Conservation (phyloP, 2,329 filamentous ascomycete species). For the Sclerotinia minor region DNA sequence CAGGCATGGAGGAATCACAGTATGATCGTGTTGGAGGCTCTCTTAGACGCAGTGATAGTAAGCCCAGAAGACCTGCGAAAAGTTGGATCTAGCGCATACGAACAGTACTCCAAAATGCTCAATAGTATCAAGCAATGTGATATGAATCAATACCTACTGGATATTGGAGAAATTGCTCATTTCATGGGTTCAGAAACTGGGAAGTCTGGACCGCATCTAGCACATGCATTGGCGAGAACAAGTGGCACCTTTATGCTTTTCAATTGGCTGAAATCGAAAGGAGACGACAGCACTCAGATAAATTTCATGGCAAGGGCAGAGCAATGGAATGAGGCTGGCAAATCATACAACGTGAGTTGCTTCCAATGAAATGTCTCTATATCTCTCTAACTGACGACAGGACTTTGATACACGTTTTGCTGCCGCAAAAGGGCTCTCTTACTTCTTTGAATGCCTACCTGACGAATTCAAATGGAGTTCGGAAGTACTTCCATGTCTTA, state of each 20-base stretch:
- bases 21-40: not conserved
- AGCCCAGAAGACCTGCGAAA: constrained; percentile 2
- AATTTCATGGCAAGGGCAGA: constrained; percentile 48
- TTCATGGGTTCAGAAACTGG: constrained; percentile 9
- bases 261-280: constrained; percentile 11
- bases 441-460: constrained; percentile 44
- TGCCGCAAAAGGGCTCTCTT: constrained; percentile 57
- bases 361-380: not conserved
- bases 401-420: constrained; percentile 66
- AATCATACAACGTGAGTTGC: constrained; percentile 50
- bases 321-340: constrained; percentile 52
- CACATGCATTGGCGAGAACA: constrained; percentile 51
- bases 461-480: not conserved
- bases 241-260: constrained; percentile 44
- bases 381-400: constrained; percentile 42
- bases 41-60: constrained; percentile 7
- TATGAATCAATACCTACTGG: constrained; percentile 16
- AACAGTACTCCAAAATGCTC: constrained; percentile 15
- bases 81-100: not conserved
- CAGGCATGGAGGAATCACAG: constrained; percentile 23
- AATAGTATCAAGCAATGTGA: constrained; percentile 15
- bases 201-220: constrained; percentile 42
- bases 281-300: constrained; percentile 26
- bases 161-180: constrained; percentile 15
- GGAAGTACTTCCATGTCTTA: constrained; percentile 53